Base-by-base conservation (phyloP, 192 early-diverging fungal genomes). In the Coemansia erecta region DNA sequence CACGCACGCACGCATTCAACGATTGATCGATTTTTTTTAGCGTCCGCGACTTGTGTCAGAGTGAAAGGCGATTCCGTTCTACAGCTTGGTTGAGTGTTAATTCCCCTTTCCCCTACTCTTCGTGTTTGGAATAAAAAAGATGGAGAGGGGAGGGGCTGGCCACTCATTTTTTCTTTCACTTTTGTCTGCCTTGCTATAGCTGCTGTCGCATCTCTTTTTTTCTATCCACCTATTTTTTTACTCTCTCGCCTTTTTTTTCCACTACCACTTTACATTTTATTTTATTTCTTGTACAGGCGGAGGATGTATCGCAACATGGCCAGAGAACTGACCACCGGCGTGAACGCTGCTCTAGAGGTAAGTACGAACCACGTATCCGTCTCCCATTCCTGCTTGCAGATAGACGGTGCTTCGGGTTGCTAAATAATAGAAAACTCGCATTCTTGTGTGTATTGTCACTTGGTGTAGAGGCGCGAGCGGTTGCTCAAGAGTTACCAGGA, bases 321-420 rank as follows among this genome's bases (percentile, higher is more conserved):
- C 49, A 60, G 61, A 50, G 70, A 72, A 59, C 60, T 79, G 46
- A 66, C 76, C 15, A 47, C 40, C 50, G 68, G 69, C 39, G 76
- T 79, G 35, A 79, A 79, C 39, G 37, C 51, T 28, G 76, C 76
- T 31, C 69, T 79, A 13, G 70, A 78, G 53, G 76, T 78, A 67
- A 61, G 12, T 33, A n/a, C 28, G 7, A 31, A 7, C 2, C 28
- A 31, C 28, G 28, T 7, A 31, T 7, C 7, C 28, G 2, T 31
- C 7, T 31, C 28, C 4, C 2, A 31, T 7, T 31, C 28, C 28
- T 31, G 7, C 2, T 7, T 7, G 28, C 7, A 31, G 28, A 31
- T 31, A 5, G 28, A 31, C 7, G 4, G 7, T 31, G 28, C 28
- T 7, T 7, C 28, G 7, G 28, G 28, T 31, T 31, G 28, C 28